Evolutionary conservation across 306 rosid genomes (phyloP).

Genomic region (Trifolium repens): DNA sequence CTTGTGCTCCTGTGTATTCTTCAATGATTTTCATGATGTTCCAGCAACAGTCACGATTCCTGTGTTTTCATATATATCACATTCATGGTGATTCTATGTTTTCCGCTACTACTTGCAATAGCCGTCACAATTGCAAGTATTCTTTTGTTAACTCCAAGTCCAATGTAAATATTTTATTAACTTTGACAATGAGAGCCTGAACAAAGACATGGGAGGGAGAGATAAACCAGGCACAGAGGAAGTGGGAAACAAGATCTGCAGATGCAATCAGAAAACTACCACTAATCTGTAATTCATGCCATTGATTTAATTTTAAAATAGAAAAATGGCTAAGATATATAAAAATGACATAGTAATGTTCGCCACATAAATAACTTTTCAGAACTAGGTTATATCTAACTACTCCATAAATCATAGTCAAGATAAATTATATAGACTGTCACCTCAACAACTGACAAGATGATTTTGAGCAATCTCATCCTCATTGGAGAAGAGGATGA

Average conservation of each 20-base stretch:
- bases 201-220: constrained; percentile 7
- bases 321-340: constrained; percentile 4
- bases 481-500: constrained; percentile 57
- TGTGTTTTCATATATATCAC: not conserved
- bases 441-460: constrained; percentile 72
- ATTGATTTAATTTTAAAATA: not conserved
- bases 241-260: not conserved
- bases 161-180: not conserved
- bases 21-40: constrained; percentile 50
- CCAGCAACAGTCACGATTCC: constrained; percentile 8
- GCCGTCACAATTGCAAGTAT: constrained; percentile 12
- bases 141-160: not conserved
- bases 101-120: constrained; percentile 14
- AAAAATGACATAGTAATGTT: constrained; percentile 7
- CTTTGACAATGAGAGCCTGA: constrained; percentile 10
- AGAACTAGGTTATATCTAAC: constrained; percentile 8
- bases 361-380: not conserved
- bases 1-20: constrained; percentile 58
- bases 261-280: constrained; percentile 17
- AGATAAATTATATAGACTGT: constrained; percentile 37
- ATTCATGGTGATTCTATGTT: not conserved
- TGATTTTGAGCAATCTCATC: constrained; percentile 65
- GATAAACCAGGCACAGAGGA: not conserved
- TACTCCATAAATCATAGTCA: constrained; percentile 30
- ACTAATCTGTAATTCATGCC: not conserved